phyloP scores from a whole-genome alignment of 805 yeast genomes.

The Diddensiella santjacobensis region DNA sequence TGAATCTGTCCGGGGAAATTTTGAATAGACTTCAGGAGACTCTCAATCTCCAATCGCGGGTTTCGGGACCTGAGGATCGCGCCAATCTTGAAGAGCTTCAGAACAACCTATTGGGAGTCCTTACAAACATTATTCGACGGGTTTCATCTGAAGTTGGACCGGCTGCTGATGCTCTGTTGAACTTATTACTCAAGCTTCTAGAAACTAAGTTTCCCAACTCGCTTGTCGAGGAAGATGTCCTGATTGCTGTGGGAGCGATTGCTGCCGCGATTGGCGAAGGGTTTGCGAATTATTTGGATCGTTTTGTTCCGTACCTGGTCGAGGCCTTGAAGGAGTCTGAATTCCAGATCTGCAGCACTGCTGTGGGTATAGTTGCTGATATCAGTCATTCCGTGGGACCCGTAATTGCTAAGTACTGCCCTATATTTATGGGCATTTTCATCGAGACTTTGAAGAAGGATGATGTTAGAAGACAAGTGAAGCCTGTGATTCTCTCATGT shows the following conservation, averaged over 20 bases:
- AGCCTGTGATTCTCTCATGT: slow-evolving; percentile 85
- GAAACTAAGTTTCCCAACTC: slow-evolving; percentile 62
- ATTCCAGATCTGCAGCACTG: slow-evolving; percentile 78
- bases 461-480: slow-evolving; percentile 71
- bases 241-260: slow-evolving; percentile 85
- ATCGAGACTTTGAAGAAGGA: slow-evolving; percentile 67
- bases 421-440: slow-evolving; percentile 77
- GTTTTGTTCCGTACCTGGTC: slow-evolving; percentile 78
- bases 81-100: slow-evolving; percentile 85
- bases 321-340: slow-evolving; percentile 79
- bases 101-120: slow-evolving; percentile 65
- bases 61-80: slow-evolving; percentile 64
- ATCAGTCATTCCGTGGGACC: slow-evolving; percentile 83
- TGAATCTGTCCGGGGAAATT: slow-evolving; percentile 69
- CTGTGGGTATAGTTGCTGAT: slow-evolving; percentile 94
- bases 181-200: slow-evolving; percentile 69
- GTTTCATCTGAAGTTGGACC: slow-evolving; percentile 58
- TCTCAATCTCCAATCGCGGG: slow-evolving; percentile 53
- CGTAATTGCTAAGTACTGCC: slow-evolving; percentile 67
- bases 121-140: slow-evolving; percentile 82
- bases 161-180: slow-evolving; percentile 84
- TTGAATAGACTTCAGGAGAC: slow-evolving; percentile 70
- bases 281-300: slow-evolving; percentile 72
- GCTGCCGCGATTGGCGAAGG: slow-evolving; percentile 72
- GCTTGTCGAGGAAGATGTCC: slow-evolving; percentile 88